Conservation (phyloP, 805 yeast genomes). For the Brettanomyces nanus region DNA sequence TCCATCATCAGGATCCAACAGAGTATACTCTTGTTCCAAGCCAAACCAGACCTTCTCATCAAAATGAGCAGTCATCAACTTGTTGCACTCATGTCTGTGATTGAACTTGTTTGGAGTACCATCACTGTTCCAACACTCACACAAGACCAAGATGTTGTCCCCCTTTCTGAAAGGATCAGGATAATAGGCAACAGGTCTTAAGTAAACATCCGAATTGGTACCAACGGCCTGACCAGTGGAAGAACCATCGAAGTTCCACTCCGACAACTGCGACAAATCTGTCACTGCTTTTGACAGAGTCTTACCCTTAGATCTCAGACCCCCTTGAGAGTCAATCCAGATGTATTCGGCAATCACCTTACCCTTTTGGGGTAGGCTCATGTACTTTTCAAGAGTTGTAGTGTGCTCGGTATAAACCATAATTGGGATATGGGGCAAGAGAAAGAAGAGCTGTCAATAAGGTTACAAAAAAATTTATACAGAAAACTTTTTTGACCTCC, state of each 20-base stretch:
- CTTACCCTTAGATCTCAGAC: slow-evolving; percentile 88
- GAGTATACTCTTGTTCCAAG: slow-evolving; percentile 96
- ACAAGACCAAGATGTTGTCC: slow-evolving; percentile 88
- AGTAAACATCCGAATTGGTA: slow-evolving; percentile 87
- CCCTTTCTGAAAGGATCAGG: slow-evolving; percentile 98
- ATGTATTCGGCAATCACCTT: slow-evolving; percentile 90
- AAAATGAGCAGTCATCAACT: slow-evolving; percentile 87
- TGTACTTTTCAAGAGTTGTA: slow-evolving; percentile 72
- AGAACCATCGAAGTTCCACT: slow-evolving; percentile 99
- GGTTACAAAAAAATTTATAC: background rate
- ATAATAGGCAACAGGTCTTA: slow-evolving; percentile 93
- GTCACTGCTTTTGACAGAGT: slow-evolving; percentile 65
- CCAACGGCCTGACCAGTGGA: slow-evolving; percentile 99
- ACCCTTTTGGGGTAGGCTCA: slow-evolving; percentile 79
- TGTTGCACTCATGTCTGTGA: slow-evolving; percentile 96
- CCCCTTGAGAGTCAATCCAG: slow-evolving; percentile 94
- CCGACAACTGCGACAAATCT: slow-evolving; percentile 82
- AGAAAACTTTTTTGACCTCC: too few relatives aligned
- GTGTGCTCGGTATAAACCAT: slow-evolving; percentile 45
- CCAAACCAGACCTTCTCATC: slow-evolving; percentile 92
- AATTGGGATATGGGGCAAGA: background rate
- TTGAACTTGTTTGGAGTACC: slow-evolving; percentile 98
- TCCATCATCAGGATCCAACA: slow-evolving; percentile 78
- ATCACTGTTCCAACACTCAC: slow-evolving; percentile 97
- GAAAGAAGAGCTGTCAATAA: background rate